Evolutionary conservation across 352 stramenopile genomes (phyloP), one percentile per base, ranked within the genome.

Genomic region (Hyaloperonospora arabidopsidis): DNA sequence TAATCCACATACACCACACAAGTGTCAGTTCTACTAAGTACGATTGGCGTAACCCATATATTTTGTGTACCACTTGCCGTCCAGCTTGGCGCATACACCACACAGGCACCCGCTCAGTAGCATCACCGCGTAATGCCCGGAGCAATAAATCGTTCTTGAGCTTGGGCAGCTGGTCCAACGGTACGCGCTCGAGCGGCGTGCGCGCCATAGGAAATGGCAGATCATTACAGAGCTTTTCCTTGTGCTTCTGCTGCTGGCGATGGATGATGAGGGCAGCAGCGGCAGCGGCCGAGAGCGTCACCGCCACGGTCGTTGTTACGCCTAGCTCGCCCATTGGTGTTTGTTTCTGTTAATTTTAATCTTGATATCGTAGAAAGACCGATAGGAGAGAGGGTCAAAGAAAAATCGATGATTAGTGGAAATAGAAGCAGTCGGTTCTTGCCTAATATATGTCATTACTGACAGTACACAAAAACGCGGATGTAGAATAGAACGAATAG

Each of bases 41-140:
- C 36, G 17, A 44, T 44, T 11, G n/a, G 38, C 15, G 7, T 7
- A 29, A 7, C 25, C 7, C n/a, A n/a, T 29, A 3, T 7, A 29
- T 7, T 19, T 7, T 22, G 5, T 10, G 2, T 2, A 21, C 22
- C 15, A 39, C 53, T 47, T 89, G 96, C 65, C 96, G 79, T 61
- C 96, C 96, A 21, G 96, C 96, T 68, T 99, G 96, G 45, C 96
- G 93, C 76, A 98, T 98, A 53, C 97, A 89, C 96, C 96, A 99
- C 52, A 98, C 85, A 12, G 96, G 96, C 44, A 93, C 86, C 22
- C 85, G 81, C 70, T 97, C 88, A 10, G 88, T 95, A 47, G 72
- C 77, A 55, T 97, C 78, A 53, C 89, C 87, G 49, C 72, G 74
- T 29, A 94, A 78, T 46, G 87, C 88, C 25, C 87, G 84, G 34